These are phyloP conservation scores for Clonostachys chloroleuca DNA, from an alignment of 2,329 filamentous ascomycete species.

Conservation along the genomic window DNA sequence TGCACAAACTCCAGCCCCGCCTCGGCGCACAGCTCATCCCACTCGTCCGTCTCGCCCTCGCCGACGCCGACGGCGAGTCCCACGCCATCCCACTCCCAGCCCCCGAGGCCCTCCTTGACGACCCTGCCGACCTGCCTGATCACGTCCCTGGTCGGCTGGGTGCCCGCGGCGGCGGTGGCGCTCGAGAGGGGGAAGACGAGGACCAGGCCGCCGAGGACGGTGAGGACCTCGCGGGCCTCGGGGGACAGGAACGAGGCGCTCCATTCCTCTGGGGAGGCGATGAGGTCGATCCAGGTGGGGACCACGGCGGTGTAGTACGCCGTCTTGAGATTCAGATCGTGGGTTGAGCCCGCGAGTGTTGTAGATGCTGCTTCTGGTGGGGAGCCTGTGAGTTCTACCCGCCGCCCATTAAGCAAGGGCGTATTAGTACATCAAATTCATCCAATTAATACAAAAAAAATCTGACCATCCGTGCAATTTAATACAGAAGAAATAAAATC, in stretches of 20 bases:
- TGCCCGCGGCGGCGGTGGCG: slow-evolving; percentile 10
- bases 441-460: no score
- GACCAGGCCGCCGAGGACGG: slow-evolving; percentile 56
- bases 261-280: slow-evolving; percentile 49
- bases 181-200: slow-evolving; percentile 21
- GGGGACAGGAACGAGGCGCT: slow-evolving; percentile 51
- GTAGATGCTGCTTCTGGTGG: slow-evolving; percentile 28
- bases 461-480: no score
- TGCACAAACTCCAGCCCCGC: slow-evolving; percentile 61
- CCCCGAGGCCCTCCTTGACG: slow-evolving; percentile 46
- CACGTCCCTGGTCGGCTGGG: slow-evolving; percentile 27
- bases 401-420: neutral
- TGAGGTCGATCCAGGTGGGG: slow-evolving; percentile 65
- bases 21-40: slow-evolving; percentile 56
- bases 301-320: slow-evolving; percentile 57
- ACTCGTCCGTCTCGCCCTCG: slow-evolving; percentile 44
- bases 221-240: slow-evolving; percentile 59
- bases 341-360: slow-evolving; percentile 55
- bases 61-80: slow-evolving; percentile 54
- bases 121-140: slow-evolving; percentile 50
- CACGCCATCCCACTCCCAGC: slow-evolving; percentile 62
- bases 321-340: slow-evolving; percentile 50
- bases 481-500: no score
- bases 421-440: neutral
- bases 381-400: slow-evolving; percentile 47